Conservation (phyloP, 352 stramenopile species). For the Globisporangium ultimum region DNA sequence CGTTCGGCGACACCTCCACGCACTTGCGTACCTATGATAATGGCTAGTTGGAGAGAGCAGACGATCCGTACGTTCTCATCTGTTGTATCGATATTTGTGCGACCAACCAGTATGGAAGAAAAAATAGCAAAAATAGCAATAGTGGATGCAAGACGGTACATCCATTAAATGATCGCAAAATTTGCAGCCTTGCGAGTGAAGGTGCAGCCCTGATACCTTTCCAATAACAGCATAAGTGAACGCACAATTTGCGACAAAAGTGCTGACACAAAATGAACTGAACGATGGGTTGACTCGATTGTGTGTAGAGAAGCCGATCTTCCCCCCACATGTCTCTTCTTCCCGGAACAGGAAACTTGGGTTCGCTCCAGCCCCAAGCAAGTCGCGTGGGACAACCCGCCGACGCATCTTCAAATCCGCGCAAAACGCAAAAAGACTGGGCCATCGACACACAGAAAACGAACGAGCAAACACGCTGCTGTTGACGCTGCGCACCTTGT, state of each 20-base stretch:
- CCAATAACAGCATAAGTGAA: neutral
- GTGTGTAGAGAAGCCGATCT: neutral
- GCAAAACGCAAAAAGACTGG: no score
- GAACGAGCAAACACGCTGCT: no score
- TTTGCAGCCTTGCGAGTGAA: neutral
- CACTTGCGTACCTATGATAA: neutral
- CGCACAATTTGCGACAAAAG: neutral
- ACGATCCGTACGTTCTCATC: neutral
- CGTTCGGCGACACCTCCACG: no score
- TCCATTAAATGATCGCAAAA: neutral
- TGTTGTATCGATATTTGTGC: no score
- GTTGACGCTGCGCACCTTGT: no score
- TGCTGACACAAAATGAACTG: neutral
- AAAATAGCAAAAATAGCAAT: neutral
- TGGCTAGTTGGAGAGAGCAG: neutral
- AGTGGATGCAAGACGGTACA: neutral
- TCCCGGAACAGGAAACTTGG: neutral
- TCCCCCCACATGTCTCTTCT: neutral
- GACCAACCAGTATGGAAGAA: no score
- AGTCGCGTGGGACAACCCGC: neutral
- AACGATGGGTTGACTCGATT: neutral
- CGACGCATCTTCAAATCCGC: neutral
- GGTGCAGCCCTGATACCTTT: neutral
- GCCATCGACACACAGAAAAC: no score
- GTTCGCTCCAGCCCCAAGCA: neutral